Base-by-base conservation (phyloP, 352 stramenopile genomes). In the Phytophthora sansomeana region DNA sequence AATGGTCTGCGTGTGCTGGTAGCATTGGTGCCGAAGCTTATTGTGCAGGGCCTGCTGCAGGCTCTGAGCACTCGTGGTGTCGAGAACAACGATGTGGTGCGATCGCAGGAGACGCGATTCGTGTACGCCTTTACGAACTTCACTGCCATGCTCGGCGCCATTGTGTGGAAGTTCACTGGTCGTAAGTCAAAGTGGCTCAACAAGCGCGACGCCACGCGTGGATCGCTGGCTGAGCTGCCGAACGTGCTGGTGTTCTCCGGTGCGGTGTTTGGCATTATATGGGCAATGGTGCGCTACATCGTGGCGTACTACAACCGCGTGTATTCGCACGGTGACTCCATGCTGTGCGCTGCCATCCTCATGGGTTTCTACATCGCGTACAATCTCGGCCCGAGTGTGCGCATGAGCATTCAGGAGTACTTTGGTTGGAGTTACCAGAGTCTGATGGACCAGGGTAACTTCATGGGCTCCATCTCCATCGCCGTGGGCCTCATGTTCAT, bases 341-440 rank as follows among this genome's bases (percentile, higher is more conserved):
- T 93, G 64, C 65, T 95, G 10, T 88, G 67, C 36, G 85, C 87
- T 28, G 76, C 64, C 51, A 44, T 96, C 21, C 69, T 93, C 24
- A 88, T 95, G 78, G 87, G 85, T 10, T 62, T 92, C 19, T 93
- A 87, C 70, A 89, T 93, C 46, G 75, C 80, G 10, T 85, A 84
- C 69, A 92, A 93, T 62, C 68, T 95, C 29, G 85, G 78, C 17
- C 85, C 87, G 8, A 92, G 73, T 53, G 87, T 95, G 51, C 87
- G 85, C 28, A 95, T 95, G 87, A 93, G 75, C 59, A 89, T 91
- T 60, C 87, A 95, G 65, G 84, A 92, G 56, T 95, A 95, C 72
- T 95, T 95, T 65, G 87, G 87, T 56, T 95, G 87, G 87, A 93
- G 85, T 64, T 92, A 95, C 82, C 79, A 90, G 66, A 95, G 87